Evolutionary conservation across 2,329 filamentous ascomycete genomes (phyloP).

Genomic region (Pestalotiopsis sp.): DNA sequence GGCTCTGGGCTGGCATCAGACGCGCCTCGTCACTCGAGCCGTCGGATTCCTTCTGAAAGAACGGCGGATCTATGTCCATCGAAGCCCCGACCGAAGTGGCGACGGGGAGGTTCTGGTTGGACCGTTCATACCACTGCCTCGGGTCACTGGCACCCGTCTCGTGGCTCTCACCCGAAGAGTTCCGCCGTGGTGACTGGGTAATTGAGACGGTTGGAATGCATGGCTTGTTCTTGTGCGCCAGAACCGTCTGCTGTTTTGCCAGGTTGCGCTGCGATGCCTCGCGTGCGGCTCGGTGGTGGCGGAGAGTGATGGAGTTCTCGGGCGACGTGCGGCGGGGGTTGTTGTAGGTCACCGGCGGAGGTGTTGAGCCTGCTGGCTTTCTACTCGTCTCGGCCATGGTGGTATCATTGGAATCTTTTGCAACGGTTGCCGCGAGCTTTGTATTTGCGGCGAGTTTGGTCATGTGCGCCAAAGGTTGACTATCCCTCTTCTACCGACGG

Average conservation of each 20-base stretch:
- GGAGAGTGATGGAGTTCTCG: conserved; percentile 48
- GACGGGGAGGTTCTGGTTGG: conserved; percentile 47
- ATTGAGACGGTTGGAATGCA: conserved; percentile 5
- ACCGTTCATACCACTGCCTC: conserved; percentile 55
- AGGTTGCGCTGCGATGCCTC: conserved; percentile 35
- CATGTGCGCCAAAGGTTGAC: neutral
- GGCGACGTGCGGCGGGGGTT: conserved; percentile 42
- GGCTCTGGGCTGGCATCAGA: conserved; percentile 22
- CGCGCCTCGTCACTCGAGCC: conserved; percentile 49
- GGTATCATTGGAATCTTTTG: neutral
- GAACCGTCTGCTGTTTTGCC: conserved; percentile 9
- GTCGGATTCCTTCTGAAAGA: conserved; percentile 55
- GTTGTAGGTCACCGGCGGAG: conserved; percentile 24
- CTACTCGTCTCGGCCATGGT: conserved; percentile 14
- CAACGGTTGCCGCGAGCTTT: too few relatives aligned
- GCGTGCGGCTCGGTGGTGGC: conserved; percentile 45
- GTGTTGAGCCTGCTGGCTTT: conserved; percentile 21
- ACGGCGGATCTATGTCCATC: conserved; percentile 59
- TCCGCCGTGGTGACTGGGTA: conserved; percentile 28
- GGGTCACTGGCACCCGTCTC: conserved; percentile 52
- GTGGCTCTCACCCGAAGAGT: conserved; percentile 53
- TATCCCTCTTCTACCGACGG: neutral
- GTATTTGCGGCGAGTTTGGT: neutral
- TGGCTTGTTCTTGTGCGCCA: neutral
- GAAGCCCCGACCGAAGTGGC: conserved; percentile 40